Base-by-base conservation (phyloP, 2,329 filamentous ascomycete species). In the Tolypocladium inflatum region DNA sequence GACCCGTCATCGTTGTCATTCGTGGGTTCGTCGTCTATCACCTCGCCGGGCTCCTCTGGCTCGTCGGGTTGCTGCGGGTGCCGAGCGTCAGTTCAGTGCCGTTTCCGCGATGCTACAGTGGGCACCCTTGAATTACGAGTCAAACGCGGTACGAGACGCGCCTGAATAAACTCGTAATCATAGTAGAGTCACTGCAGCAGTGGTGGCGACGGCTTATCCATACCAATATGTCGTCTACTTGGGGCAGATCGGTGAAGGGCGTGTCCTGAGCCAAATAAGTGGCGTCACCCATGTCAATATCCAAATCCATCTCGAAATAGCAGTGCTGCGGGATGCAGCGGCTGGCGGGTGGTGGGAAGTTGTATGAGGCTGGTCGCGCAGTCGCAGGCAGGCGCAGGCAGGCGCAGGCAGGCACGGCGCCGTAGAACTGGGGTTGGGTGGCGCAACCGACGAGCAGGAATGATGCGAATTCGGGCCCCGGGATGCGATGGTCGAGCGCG, bases 211-310 rank as follows among this genome's bases (percentile, higher is more conserved):
- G 26, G 15, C 10, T n/a, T 51, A 4, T 35, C 39, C 33, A 56
- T 68, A 75, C 73, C 52, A 75, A 61, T 52, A 75, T 75, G 55
- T 75, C 73, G 53, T 74, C 71, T 55, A 65, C 69, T 45, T 56
- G 64, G 37, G 64, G 64, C n/a, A 64, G 56, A 45, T 71, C 68
- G 54, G 59, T 54, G 54, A 67, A 54, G 26, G 63, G 66, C n/a
- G 58, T 61, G 45, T 70, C 69, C 43, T 66, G 65, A 30, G 59
- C 60, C 59, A 59, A 71, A 42, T 78, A 74, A 37, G 74, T 77
- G 39, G 81, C 78, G 63, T 89, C 77, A 65, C 86, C 87, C 85
- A 90, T 89, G 62, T 90, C 87, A 58, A 90, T 85, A 57, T 84
- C 82, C 64, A 82, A 75, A 71, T 91, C 87, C 86, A 90, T 86